These are phyloP conservation scores for Paxillus ammoniavirescens DNA, from an alignment of 768 basidiomycete species.

Conservation along the genomic window DNA sequence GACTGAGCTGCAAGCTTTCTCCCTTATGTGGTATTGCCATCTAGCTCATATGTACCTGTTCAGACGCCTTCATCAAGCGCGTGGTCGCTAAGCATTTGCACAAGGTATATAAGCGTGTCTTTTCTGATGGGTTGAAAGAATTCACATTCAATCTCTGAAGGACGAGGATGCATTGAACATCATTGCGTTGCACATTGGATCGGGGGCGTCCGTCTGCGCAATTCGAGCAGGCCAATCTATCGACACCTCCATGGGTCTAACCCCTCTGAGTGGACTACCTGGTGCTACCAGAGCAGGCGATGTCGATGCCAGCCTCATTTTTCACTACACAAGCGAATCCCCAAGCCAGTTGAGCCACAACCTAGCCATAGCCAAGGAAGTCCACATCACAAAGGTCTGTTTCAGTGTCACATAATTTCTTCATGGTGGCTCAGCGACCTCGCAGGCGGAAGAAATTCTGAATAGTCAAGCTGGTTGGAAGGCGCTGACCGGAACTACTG, in stretches of 20 bases:
- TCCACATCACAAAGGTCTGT: conserved; percentile 53
- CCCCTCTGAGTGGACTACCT: conserved; percentile 83
- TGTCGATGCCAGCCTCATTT: conserved; percentile 84
- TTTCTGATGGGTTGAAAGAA: neutral
- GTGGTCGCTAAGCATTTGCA: conserved; percentile 57
- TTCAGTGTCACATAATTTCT: neutral
- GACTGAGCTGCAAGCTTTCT: conserved; percentile 57
- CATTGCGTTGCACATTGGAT: conserved; percentile 84
- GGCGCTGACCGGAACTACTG: conserved; percentile 74
- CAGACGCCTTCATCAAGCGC: conserved; percentile 69
- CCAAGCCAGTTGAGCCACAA: conserved; percentile 52
- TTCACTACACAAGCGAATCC: conserved; percentile 66
- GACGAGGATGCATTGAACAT: conserved; percentile 56
- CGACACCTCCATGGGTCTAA: conserved; percentile 92
- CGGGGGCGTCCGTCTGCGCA: conserved; percentile 84
- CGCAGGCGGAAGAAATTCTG: conserved; percentile 66
- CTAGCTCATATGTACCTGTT: conserved; percentile 1
- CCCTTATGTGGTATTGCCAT: neutral
- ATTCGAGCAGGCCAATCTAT: conserved; percentile 70
- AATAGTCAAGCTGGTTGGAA: conserved; percentile 80
- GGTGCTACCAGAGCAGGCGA: conserved; percentile 85
- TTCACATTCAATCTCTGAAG: conserved; percentile 21
- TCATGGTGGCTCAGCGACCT: conserved; percentile 2
- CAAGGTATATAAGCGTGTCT: conserved; percentile 37
- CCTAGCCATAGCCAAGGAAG: conserved; percentile 39